Evolutionary conservation across 495 filamentous ascomycete genomes (phyloP), one percentile per base, ranked within the genome.

Genomic region (Daldinia loculata): DNA sequence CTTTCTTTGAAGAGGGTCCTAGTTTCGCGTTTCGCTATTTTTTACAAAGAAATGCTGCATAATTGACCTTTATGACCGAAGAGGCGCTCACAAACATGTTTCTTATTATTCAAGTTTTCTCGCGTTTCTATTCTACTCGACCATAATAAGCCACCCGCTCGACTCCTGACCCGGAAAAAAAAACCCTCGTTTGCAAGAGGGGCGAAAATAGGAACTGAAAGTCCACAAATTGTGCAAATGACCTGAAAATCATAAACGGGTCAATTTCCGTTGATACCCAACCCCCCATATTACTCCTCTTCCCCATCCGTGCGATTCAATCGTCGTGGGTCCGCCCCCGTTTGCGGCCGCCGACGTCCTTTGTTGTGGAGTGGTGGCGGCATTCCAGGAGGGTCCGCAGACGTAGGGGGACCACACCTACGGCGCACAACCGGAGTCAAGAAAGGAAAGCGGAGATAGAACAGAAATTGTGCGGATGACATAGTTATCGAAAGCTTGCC

Each of bases 341-440:
- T 65, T 70, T 70, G 55, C 67, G 61, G 61, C 29, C 15, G 19
- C 19, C 19, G 22, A 24, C 48, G 50, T 56, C 32, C 61, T 70
- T 70, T 70, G 67, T 70, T 39, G 50, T 61, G 56, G 45, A 43
- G 38, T 38, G 26, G 50, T 45, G 53, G 43, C 52, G 29, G 41
- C 66, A 69, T 69, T 69, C 66, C 66, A 63, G 30, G 17, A 32
- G 24, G 27, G 26, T 12, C 56, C 56, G 34, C 43, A 62, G 53
- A 36, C 27, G 50, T 61, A 56, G 24, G 17, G 15, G 52, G 24
- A 32, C 19, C 29, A 30, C 45, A 57, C 5, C 14, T 39, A 24
- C 29, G 27, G 24, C 55, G 34, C 32, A 64, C 34, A 56, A 45
- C 29, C 56, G 43, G 67, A 53, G n/a, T 32, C 1, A 27, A 56